Evolutionary conservation across 257 asterid genomes (phyloP).

Genomic region (Craterostigma plantagineum): DNA sequence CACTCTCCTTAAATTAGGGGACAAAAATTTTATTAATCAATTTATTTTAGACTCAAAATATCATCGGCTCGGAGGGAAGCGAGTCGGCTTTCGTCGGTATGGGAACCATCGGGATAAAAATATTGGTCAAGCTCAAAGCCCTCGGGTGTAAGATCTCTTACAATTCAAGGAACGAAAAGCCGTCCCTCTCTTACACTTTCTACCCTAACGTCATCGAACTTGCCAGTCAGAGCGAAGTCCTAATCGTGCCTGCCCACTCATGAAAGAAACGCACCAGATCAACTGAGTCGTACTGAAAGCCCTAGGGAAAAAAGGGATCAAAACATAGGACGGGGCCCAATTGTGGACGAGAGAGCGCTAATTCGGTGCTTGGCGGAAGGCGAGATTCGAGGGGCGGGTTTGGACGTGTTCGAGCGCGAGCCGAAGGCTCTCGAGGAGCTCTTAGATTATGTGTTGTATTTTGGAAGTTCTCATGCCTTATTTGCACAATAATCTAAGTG

Average conservation of each 20-base stretch:
- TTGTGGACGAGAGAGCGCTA: conserved; percentile 48
- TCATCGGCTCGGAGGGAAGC: conserved; percentile 46
- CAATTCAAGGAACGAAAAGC: conserved; percentile 33
- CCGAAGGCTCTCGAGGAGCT: conserved; percentile 41
- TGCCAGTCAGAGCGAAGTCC: conserved; percentile 30
- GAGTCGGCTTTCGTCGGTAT: conserved; percentile 67
- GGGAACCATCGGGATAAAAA: conserved; percentile 52
- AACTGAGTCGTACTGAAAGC: conserved; percentile 28
- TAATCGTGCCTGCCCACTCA: conserved; percentile 37
- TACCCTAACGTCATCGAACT: conserved; percentile 24
- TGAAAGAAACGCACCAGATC: conserved; percentile 34
- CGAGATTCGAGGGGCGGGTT: conserved; percentile 59
- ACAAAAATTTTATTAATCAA: too few relatives aligned
- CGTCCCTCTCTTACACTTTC: conserved; percentile 20
- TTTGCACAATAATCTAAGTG: too few relatives aligned
- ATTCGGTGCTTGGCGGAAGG: conserved; percentile 29
- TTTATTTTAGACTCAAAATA: too few relatives aligned
- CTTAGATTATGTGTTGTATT: too few relatives aligned
- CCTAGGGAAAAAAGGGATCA: conserved; percentile 29
- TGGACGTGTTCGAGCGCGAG: conserved; percentile 60
- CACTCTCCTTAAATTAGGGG: too few relatives aligned
- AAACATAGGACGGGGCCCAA: conserved; percentile 50
- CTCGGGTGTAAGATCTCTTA: conserved; percentile 47
- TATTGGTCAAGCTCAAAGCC: conserved; percentile 39
- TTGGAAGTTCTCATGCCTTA: too few relatives aligned